These are phyloP conservation scores for Cocos nucifera DNA, from an alignment of 176 grass and related monocot species.

Conservation along the genomic window DNA sequence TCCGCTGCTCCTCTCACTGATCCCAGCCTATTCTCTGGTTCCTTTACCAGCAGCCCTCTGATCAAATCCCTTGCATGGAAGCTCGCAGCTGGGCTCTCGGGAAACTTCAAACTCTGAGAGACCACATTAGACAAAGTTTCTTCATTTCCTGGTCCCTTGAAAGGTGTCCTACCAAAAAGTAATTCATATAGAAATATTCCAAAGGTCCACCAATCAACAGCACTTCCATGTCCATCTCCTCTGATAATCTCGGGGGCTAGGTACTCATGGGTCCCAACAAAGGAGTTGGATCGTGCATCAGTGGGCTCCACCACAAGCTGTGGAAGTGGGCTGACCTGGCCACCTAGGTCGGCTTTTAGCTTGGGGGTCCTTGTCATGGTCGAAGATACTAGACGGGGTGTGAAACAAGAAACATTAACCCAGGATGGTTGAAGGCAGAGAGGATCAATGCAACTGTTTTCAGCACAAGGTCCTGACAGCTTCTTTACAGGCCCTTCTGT, in stretches of 20 bases:
- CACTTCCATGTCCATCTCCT: slow-evolving; percentile 96
- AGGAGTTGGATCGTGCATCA: slow-evolving; percentile 82
- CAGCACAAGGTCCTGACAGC: slow-evolving; percentile 70
- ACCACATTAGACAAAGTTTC: slow-evolving; percentile 84
- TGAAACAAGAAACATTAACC: slow-evolving; percentile 79
- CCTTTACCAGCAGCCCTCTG: slow-evolving; percentile 78
- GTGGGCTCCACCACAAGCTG: slow-evolving; percentile 88
- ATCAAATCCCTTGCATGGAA: slow-evolving; percentile 70
- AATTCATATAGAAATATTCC: slow-evolving; percentile 89
- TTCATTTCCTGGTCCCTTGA: slow-evolving; percentile 67
- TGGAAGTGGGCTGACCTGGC: slow-evolving; percentile 55
- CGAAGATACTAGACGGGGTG: slow-evolving; percentile 61
- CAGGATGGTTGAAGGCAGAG: slow-evolving; percentile 82
- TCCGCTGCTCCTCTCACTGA: slow-evolving; percentile 66
- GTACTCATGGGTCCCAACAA: slow-evolving; percentile 93
- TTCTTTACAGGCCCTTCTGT: slow-evolving; percentile 58
- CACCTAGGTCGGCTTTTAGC: slow-evolving; percentile 34
- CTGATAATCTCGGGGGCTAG: slow-evolving; percentile 91
- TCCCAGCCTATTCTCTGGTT: slow-evolving; percentile 69
- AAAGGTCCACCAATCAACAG: slow-evolving; percentile 96
- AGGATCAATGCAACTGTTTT: slow-evolving; percentile 88
- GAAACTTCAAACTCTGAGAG: slow-evolving; percentile 67
- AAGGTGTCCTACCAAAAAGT: slow-evolving; percentile 72
- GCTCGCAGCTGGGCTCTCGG: slow-evolving; percentile 55
- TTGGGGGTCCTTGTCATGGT: slow-evolving; percentile 28